These are phyloP conservation scores for Udeniomyces megalosporus DNA, from an alignment of 768 basidiomycete genomes.

Conservation along the genomic window DNA sequence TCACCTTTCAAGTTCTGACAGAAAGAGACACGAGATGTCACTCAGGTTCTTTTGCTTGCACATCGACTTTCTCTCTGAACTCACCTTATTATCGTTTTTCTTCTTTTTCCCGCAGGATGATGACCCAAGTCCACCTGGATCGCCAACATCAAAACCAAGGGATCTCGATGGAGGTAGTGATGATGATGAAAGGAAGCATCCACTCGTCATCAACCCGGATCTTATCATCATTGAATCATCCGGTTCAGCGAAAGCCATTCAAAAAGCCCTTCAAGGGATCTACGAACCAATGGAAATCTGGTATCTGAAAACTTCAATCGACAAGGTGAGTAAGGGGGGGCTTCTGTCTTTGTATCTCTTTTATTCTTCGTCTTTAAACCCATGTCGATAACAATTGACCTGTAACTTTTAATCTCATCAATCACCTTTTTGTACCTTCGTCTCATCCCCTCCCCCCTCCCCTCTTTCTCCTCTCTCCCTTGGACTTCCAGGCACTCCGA, in stretches of 20 bases:
- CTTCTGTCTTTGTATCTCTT: too few species aligned
- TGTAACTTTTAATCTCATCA: too few species aligned
- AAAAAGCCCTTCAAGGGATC: constrained; percentile 50
- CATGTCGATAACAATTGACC: too few species aligned
- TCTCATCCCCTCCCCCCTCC: too few species aligned
- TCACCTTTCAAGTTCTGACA: too few species aligned
- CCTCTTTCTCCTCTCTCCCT: neutral
- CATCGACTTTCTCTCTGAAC: too few species aligned
- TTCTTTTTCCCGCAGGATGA: constrained; percentile 5
- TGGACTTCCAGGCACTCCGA: constrained; percentile 58
- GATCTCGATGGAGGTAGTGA: neutral
- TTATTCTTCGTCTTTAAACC: too few species aligned
- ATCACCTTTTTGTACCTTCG: too few species aligned
- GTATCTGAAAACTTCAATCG: constrained; percentile 72
- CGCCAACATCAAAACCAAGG: neutral
- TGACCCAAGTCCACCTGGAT: neutral
- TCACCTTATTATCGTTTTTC: too few species aligned
- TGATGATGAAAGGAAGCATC: neutral
- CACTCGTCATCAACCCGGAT: neutral
- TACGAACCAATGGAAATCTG: constrained; percentile 83
- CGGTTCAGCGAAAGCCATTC: constrained; percentile 38
- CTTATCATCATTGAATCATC: constrained; percentile 22
- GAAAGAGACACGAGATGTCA: too few species aligned
- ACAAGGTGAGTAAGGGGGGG: constrained; percentile 65
- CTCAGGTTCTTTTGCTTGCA: too few species aligned